Evolutionary conservation across 2,329 filamentous ascomycete genomes (phyloP), one percentile per base, ranked within the genome.

Genomic region (Cladosporium oxysporum): DNA sequence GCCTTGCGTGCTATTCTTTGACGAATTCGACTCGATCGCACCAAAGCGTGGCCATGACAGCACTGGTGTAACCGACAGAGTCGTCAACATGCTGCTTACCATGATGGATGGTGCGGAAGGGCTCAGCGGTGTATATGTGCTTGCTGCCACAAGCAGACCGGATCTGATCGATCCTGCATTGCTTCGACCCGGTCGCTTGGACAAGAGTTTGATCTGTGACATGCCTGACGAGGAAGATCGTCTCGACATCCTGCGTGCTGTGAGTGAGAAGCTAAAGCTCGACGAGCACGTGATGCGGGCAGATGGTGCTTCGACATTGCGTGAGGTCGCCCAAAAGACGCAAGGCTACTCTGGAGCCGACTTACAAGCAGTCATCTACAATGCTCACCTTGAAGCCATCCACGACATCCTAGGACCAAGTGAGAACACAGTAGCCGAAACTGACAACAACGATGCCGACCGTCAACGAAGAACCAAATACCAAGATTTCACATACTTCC

Each of bases 51-150:
- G 95, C 0, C 95, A 99, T 76, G 96, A 99, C 77, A 95, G 91
- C 1, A 99, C 95, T 0, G 95, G 96, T 70, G 96, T 99, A n/a
- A 99, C 95, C 0, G 96, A 99, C 78, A 88, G 96, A 44, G 96
- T 99, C 0, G 95, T 99, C 72, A 99, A 99, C 77, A 96, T 99
- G 82, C 88, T 99, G 66, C 85, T 99, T 12, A 99, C 96, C 0
- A 94, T 98, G 78, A 99, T 99, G 95, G 95, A 99, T 74, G 95
- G 95, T 75, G 95, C 95, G 0, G 96, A 99, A 78, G 96, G 95
- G 0, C 81, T 99, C 5, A 93, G 90, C 0, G 95, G 95, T 1
- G 96, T 99, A 0, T 99, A 99, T 73, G 95, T 99, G 6, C 86
- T 99, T 2, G 96, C 96, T 26, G 96, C 95, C 1, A 99, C 95